Conservation (phyloP, 805 yeast species). For the Kluyveromyces aestuarii region DNA sequence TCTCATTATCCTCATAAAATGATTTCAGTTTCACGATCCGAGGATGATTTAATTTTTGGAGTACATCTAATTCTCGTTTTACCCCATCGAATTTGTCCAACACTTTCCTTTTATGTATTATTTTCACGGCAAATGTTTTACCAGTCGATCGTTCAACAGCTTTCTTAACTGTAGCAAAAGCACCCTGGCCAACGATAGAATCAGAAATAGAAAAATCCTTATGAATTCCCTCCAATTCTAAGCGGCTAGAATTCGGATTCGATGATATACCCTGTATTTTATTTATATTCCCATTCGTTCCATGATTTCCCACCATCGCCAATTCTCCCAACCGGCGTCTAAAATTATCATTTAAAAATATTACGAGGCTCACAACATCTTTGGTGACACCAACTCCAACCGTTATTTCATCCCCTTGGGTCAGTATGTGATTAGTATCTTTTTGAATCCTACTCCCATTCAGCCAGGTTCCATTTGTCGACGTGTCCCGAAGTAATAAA, state of each 20-base stretch:
- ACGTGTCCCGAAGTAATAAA: conserved; percentile 46
- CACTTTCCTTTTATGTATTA: conserved; percentile 73
- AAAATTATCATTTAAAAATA: conserved; percentile 33
- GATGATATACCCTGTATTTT: background rate
- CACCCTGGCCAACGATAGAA: conserved; percentile 94
- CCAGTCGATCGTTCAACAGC: conserved; percentile 84
- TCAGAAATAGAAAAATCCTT: conserved; percentile 69
- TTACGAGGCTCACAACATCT: conserved; percentile 48
- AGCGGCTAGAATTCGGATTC: conserved; percentile 1
- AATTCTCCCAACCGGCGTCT: conserved; percentile 18
- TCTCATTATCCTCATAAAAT: conserved; percentile 73
- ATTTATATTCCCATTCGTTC: background rate
- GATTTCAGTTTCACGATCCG: conserved; percentile 77
- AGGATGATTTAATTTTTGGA: conserved; percentile 71
- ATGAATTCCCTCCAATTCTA: conserved; percentile 39
- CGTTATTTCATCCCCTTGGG: conserved; percentile 89
- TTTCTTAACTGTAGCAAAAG: conserved; percentile 90
- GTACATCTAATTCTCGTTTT: conserved; percentile 73
- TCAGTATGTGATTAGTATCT: conserved; percentile 68
- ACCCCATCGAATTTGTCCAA: conserved; percentile 76
- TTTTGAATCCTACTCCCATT: conserved; percentile 67
- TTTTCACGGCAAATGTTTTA: conserved; percentile 80
- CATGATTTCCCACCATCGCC: background rate
- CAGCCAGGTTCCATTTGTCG: conserved; percentile 89
- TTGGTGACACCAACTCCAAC: conserved; percentile 78